Base-by-base conservation (phyloP, 2,329 filamentous ascomycete species). In the Scytalidium lignicola region DNA sequence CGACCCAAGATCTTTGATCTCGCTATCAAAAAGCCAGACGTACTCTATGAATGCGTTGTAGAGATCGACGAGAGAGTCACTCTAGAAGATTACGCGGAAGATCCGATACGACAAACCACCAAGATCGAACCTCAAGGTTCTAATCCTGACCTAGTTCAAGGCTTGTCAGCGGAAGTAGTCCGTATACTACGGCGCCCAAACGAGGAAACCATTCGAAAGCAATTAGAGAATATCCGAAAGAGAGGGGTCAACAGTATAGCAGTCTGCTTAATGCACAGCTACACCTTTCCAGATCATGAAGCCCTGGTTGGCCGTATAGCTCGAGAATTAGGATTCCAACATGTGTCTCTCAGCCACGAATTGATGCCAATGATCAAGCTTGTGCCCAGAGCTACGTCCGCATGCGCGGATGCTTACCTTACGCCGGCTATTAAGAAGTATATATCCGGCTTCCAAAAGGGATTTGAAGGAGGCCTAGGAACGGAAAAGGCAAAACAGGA, bases 41-140 rank as follows among this genome's bases (percentile, higher is more conserved):
- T 95, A 7, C 71, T 96, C 5, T 96, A 96, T 64, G 83, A 90
- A 62, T 76, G 75, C 44, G 90, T 96, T 0, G 74, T 96, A n/a
- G 91, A 96, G 70, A 78, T 96, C 40, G 86, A 95, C 53, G 91
- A 96, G 74, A 76, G 91, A 32, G 90, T 96, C 3, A 96, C 91
- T 0, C 71, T 96, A 10, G 90, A 96, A 64, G 90, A 95, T 63
- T 96, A 95, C 59, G 88, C 90, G 0, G 91, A 96, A 67, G 88
- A 96, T 62, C 91, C 90, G 0, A 74, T 79, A 59, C 74, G 88
- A 48, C 71, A 70, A 20, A 52, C 71, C 10, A 79, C 73, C 0
- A 70, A 78, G 48, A 83, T 82, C 0, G 70, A 82, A 8, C 77
- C 73, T 1, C 71, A 73, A 52, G 74, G 79, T 3, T 29, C 43